These are phyloP conservation scores for Boletus eberwhitei DNA, from an alignment of 768 basidiomycete species.

Conservation along the genomic window DNA sequence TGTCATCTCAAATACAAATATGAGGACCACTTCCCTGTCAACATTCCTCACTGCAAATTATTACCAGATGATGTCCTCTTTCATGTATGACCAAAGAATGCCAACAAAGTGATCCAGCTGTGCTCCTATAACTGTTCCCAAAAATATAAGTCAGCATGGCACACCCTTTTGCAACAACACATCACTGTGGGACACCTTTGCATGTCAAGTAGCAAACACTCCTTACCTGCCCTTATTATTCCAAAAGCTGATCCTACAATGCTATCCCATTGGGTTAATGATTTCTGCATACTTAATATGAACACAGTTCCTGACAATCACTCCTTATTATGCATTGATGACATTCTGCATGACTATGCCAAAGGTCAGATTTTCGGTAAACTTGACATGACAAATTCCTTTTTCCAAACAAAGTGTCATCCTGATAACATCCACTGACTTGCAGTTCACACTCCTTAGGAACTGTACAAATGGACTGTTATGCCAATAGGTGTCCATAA, in stretches of 20 bases:
- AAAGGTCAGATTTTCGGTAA: constrained; percentile 35
- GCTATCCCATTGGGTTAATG: constrained; percentile 27
- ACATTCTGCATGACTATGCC: constrained; percentile 23
- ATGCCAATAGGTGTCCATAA: constrained; percentile 14
- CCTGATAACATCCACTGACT: constrained; percentile 31
- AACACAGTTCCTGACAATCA: constrained; percentile 21
- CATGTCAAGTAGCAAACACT: too few species aligned
- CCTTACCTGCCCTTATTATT: too few species aligned
- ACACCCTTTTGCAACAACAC: too few species aligned
- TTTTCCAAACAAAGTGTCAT: constrained; percentile 36
- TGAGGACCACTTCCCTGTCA: too few species aligned
- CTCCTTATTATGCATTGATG: constrained; percentile 15
- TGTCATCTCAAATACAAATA: too few species aligned
- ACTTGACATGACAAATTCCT: constrained; percentile 42
- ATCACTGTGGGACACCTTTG: too few species aligned
- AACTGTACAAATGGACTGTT: constrained; percentile 36
- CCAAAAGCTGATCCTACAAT: constrained; percentile 29
- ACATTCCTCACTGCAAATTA: too few species aligned
- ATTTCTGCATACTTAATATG: constrained; percentile 24
- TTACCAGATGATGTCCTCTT: too few species aligned
- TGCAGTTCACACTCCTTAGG: constrained; percentile 37
- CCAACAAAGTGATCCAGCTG: too few species aligned
- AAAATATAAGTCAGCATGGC: too few species aligned
- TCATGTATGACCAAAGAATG: too few species aligned
- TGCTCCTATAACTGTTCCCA: too few species aligned